Base-by-base conservation (phyloP, 164 flowering plant species). In the Aristolochia contorta region DNA sequence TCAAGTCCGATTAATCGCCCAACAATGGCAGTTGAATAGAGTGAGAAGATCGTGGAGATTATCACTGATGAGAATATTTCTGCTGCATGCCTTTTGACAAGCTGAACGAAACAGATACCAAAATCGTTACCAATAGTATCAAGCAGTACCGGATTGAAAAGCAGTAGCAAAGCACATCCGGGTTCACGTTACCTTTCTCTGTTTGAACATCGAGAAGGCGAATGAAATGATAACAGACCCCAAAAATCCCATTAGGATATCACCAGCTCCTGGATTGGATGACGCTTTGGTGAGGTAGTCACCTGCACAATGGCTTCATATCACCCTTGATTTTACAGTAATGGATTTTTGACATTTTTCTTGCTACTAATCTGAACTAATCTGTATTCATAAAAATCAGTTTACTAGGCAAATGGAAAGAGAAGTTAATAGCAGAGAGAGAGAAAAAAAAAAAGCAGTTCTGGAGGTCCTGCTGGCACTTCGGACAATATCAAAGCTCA, bases 231-330 rank as follows among this genome's bases (percentile, higher is more conserved):
- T 89, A 46, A 92, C 97, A 56, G 98, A 89, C 69, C 97, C 98
- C 69, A 92, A 62, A 70, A 92, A 92, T 55, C 96, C 97, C 97
- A 92, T 87, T 23, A 92, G 71, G 58, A 92, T 71, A 71, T 92
- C 97, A 72, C 98, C 98, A 74, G 98, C 98, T 65, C 98, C 96
- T 66, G 98, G 98, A 72, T 92, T 77, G 27, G 96, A 80, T 55
- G 98, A 62, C 21, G 57, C 79, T 65, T 89, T 87, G 55, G 98
- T 92, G 65, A 92, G 90, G 75, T 92, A 92, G 69, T 77, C 65
- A 68, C 96, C 98, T 89, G 80, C 63, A 75, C 19, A 14, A 53
- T 30, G 49, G 30, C 43, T 37, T 10, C 43, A 37, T 37, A 37
- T 37, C 7, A 37, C 43, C n/a, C n/a, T n/a, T 27, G 43, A 37